Evolutionary conservation across 2,329 filamentous ascomycete species (phyloP), one percentile per base, ranked within the genome.

Genomic region (Penicillium brevicompactum): DNA sequence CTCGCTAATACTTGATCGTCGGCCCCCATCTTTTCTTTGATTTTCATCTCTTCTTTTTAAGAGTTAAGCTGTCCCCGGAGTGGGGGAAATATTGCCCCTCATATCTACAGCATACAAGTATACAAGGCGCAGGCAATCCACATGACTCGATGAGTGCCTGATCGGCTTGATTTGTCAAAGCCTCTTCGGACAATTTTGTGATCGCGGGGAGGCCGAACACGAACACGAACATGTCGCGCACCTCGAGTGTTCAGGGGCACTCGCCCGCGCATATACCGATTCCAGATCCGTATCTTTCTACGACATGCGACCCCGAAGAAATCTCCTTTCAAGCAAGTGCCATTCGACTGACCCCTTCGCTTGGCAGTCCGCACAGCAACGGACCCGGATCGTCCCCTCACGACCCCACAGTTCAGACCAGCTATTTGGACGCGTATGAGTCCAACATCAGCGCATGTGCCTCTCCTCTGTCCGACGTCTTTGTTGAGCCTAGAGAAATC

Each of bases 281-380:
- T 7, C 67, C 67, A 47, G 74, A 77, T 49, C 70, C 73, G 21
- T 77, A 75, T 59, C 70, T 78, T 7, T 71, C 73, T 13, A 67
- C 71, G 9, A 67, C 72, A 7, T 69, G 70, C 9, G 71, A 73
- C 53, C 71, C 66, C 3, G 75, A 78, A 34, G 73, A 77, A 60
- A 62, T 66, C 13, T 67, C 68, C 30, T 71, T 76, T 45, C 63
- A 66, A 41, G 66, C 68, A n/a, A 59, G 66, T 27, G 68, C 66
- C 11, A 66, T 75, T 57, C 65, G 68, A 34, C 48, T 71, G 30
- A 73, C 70, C 4, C 67, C 70, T 1, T 59, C 53, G 22, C 57
- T 51, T 38, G 59, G 56, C 2, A 64, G 59, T 44, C 63, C 62
- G 16, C 49, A 56, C 21, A 58, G 48, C 43, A 57, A 51, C 5